phyloP scores from a whole-genome alignment of 805 yeast species.

The Yamadazyma laniorum region DNA sequence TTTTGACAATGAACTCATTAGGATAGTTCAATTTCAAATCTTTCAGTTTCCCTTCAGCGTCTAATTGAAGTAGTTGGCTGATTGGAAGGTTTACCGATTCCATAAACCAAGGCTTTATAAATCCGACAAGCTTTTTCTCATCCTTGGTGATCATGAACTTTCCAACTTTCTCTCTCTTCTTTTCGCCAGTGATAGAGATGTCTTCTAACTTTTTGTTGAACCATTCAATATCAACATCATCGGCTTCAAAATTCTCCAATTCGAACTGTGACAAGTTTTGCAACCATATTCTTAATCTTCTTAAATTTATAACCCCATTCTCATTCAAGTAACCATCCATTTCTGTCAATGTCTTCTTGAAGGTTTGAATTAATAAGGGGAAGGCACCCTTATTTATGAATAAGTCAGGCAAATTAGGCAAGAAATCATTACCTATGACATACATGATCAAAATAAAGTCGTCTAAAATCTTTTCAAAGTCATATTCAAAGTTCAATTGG shows the following conservation, averaged over 20 bases:
- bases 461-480: constrained; percentile 86
- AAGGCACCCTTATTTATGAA: constrained; percentile 94
- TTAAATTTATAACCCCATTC: constrained; percentile 75
- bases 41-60: constrained; percentile 21
- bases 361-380: constrained; percentile 85
- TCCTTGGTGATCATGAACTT: constrained; percentile 63
- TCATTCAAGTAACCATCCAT: constrained; percentile 84
- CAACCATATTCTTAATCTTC: constrained; percentile 72
- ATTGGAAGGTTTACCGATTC: constrained; percentile 27
- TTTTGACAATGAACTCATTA: constrained; percentile 42
- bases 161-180: constrained; percentile 63
- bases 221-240: constrained; percentile 87
- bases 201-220: constrained; percentile 81
- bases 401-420: constrained; percentile 93
- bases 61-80: constrained; percentile 35
- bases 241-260: constrained; percentile 78
- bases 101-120: constrained; percentile 51
- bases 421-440: constrained; percentile 96
- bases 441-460: constrained; percentile 90
- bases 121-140: constrained; percentile 71
- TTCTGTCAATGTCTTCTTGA: constrained; percentile 72
- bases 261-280: constrained; percentile 77
- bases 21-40: constrained; percentile 27
- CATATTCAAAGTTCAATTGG: constrained; percentile 62
- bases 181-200: constrained; percentile 70